Evolutionary conservation across 257 asterid species (phyloP).

Genomic region (Scutellaria minor): DNA sequence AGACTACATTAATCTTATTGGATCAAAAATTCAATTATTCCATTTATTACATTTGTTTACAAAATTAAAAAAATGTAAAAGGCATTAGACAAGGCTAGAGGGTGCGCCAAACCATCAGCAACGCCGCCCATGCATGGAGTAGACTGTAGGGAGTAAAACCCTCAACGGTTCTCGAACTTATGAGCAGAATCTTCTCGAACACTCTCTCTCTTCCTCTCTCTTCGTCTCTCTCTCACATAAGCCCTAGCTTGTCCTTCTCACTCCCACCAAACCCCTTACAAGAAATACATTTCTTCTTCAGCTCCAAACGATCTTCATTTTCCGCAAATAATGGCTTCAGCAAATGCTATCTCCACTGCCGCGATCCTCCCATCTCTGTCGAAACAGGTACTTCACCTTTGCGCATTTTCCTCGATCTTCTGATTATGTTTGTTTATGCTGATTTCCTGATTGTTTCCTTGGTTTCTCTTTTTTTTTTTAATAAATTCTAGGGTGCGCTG

Average conservation of each 20-base stretch:
- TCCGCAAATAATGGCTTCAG: conserved; percentile 69
- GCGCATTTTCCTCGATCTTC: background rate
- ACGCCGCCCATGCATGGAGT: too few relatives aligned
- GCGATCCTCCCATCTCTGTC: conserved; percentile 63
- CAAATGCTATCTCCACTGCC: conserved; percentile 73
- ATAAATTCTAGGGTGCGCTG: conserved; percentile 51
- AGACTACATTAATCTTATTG: too few relatives aligned
- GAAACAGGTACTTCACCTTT: conserved; percentile 48
- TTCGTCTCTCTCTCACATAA: conserved; percentile 23
- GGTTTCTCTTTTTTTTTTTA: background rate
- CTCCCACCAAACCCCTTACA: conserved; percentile 32
- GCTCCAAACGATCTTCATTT: conserved; percentile 17
- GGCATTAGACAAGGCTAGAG: too few relatives aligned
- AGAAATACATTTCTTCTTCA: background rate
- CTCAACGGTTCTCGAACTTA: too few relatives aligned
- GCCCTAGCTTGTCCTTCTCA: conserved; percentile 50
- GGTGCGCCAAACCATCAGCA: too few relatives aligned
- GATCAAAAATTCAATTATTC: too few relatives aligned
- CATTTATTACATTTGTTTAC: too few relatives aligned
- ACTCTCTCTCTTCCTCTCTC: conserved; percentile 9
- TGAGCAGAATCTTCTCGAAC: conserved; percentile 41
- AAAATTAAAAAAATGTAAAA: too few relatives aligned
- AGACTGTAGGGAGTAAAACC: too few relatives aligned
- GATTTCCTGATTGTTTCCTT: too few relatives aligned
- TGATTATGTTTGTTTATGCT: conserved; percentile 3